Evolutionary conservation across 2,329 filamentous ascomycete species (phyloP).

Genomic region (Penicillium sp.): DNA sequence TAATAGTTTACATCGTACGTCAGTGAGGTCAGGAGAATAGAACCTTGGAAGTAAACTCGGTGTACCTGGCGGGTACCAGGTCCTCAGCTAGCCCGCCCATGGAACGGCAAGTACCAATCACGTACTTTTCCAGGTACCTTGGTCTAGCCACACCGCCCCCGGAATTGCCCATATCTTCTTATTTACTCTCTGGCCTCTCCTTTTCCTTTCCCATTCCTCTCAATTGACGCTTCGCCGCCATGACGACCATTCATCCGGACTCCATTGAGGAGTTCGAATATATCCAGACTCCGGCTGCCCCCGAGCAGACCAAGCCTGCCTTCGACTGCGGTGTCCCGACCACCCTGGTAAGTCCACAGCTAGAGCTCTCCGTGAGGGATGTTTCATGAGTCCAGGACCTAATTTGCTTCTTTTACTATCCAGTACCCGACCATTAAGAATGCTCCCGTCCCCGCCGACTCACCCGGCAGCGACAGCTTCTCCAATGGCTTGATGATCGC

Average conservation of each 20-base stretch:
- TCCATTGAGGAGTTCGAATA: slow-evolving; percentile 51
- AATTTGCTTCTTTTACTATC: slow-evolving; percentile 8
- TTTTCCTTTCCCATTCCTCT: slow-evolving; percentile 21
- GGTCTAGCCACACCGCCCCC: slow-evolving; percentile 20
- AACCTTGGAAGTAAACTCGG: background rate
- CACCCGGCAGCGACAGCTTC: slow-evolving; percentile 79
- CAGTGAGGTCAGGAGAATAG: background rate
- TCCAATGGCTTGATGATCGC: slow-evolving; percentile 74
- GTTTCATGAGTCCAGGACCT: background rate
- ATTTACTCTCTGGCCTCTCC: slow-evolving; percentile 22
- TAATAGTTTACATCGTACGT: background rate
- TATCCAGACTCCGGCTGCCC: slow-evolving; percentile 60
- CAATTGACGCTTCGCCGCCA: slow-evolving; percentile 30
- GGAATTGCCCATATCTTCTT: slow-evolving; percentile 20
- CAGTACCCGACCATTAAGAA: slow-evolving; percentile 91
- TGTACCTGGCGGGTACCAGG: slow-evolving; percentile 5
- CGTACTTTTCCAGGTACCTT: slow-evolving; percentile 7
- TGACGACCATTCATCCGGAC: slow-evolving; percentile 46
- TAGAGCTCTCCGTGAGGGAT: slow-evolving; percentile 7
- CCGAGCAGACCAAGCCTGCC: slow-evolving; percentile 49
- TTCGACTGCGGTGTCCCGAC: slow-evolving; percentile 61
- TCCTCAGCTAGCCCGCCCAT: slow-evolving; percentile 8
- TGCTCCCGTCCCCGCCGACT: slow-evolving; percentile 88
- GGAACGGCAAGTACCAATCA: slow-evolving; percentile 9
- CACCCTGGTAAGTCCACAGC: slow-evolving; percentile 53